Evolutionary conservation across 129 eudicot genomes (phyloP), one percentile per base, ranked within the genome.

Genomic region (Glebionis coronaria): DNA sequence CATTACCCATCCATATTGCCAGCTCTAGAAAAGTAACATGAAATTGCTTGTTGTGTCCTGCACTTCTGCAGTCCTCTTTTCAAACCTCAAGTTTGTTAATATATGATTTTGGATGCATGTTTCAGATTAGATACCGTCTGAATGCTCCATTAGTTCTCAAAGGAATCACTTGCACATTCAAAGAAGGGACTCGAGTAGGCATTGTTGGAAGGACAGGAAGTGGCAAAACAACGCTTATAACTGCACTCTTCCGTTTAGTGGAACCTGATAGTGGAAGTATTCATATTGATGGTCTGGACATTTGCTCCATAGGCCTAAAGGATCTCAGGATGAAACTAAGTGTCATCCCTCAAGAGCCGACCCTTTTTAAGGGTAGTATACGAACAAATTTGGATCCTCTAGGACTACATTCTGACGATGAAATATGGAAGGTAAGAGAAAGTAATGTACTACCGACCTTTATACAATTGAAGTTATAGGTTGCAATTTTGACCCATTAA

Each of bases 131-230:
- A 53, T 90, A 90, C 58, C 94, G 95, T 23, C 88, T 82, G 6
- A 90, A 90, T 61, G 80, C 97, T 68, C 95, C 95, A 28, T 31
- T 83, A 14, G 84, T 90, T 64, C 94, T 90, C 51, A 86, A 86
- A 66, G 97, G 97, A 60, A 90, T 90, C 59, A 86, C 85, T 11
- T 86, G 97, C 62, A 82, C 87, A 42, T 78, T 90, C 75, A 78
- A 60, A 63, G 90, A 86, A 80, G 95, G 97, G 59, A 83, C 76
- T 4, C 77, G 95, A 68, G 83, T 86, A 53, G 97, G 97, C 54
- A 83, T 90, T 57, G 97, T 86, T 69, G 97, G 97, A 69, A 70
- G 97, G 78, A 90, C 95, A 3, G 97, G 97, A 76, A 90, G 97
- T 65, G 95, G 97, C 31, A 90, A 90, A 82, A 90, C 97, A 14